Conservation (phyloP, 1,139 yeast genomes). For the Groenewaldozyma auringiensis region DNA sequence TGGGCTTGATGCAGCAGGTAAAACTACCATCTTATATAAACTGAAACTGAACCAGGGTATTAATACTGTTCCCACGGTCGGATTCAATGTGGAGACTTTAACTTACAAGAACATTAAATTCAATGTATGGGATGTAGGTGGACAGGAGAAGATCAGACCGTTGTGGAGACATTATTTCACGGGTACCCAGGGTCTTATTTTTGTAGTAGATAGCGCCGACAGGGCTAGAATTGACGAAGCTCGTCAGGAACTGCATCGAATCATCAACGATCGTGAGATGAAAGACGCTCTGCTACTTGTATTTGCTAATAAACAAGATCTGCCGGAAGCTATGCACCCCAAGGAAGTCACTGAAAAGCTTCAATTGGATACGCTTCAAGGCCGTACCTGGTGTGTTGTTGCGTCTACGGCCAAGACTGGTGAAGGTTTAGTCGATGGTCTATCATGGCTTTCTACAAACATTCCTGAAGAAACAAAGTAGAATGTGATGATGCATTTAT, state of each 20-base stretch:
- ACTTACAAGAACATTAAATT: conserved; percentile 79
- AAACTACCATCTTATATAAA: conserved; percentile 70
- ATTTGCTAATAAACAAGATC: conserved; percentile 88
- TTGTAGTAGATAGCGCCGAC: conserved; percentile 83
- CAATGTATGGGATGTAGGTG: conserved; percentile 98
- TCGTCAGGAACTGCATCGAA: conserved; percentile 67
- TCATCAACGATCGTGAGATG: conserved; percentile 73
- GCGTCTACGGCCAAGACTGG: conserved; percentile 88
- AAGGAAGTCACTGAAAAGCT: conserved; percentile 81
- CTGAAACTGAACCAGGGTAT: conserved; percentile 67
- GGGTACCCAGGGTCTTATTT: conserved; percentile 88
- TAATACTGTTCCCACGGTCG: conserved; percentile 88
- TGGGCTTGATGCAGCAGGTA: conserved; percentile 89
- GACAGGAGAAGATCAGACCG: conserved; percentile 85
- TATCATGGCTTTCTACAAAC: conserved; percentile 77
- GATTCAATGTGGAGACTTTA: conserved; percentile 90
- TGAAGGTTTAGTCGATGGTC: conserved; percentile 84
- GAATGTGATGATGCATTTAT: background rate
- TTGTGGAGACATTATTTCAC: conserved; percentile 94
- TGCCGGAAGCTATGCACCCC: conserved; percentile 83
- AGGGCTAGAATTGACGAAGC: conserved; percentile 66
- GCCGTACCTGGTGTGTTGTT: conserved; percentile 86
- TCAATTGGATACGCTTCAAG: conserved; percentile 76
- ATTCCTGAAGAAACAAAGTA: conserved; percentile 35
- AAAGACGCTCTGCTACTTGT: conserved; percentile 70